Conservation (phyloP, 768 basidiomycete genomes). For the Flagelloscypha sp. region DNA sequence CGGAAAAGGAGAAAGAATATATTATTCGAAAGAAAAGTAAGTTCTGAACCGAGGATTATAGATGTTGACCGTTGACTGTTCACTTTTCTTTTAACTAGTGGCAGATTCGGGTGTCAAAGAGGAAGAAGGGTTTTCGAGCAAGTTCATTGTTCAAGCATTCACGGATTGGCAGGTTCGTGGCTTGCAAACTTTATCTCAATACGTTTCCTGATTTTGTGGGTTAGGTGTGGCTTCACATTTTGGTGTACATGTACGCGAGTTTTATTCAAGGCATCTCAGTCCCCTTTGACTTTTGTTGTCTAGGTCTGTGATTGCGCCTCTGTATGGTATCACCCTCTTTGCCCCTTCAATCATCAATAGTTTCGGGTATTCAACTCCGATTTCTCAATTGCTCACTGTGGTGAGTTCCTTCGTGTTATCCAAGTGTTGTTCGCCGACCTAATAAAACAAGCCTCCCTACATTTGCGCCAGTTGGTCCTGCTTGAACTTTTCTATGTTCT, state of each 20-base stretch:
- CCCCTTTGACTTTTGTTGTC: not conserved
- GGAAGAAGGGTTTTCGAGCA: slow-evolving; percentile 49
- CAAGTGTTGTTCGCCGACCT: too few species aligned
- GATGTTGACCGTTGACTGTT: not conserved
- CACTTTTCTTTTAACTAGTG: slow-evolving; percentile 32
- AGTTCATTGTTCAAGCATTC: slow-evolving; percentile 46
- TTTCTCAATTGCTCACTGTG: slow-evolving; percentile 59
- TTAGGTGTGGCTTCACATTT: slow-evolving; percentile 45
- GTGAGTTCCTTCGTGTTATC: too few species aligned
- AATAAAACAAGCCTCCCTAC: too few species aligned
- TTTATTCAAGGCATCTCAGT: not conserved
- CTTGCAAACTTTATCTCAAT: not conserved
- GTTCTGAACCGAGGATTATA: slow-evolving; percentile 5
- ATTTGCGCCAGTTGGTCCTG: slow-evolving; percentile 46
- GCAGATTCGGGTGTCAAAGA: slow-evolving; percentile 50
- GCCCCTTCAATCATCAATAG: slow-evolving; percentile 49
- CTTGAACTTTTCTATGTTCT: not conserved
- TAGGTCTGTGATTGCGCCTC: slow-evolving; percentile 23
- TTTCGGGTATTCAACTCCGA: slow-evolving; percentile 48
- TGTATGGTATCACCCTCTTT: slow-evolving; percentile 66
- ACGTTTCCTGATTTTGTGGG: not conserved
- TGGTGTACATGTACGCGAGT: slow-evolving; percentile 56
- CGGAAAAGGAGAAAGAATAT: slow-evolving; percentile 49
- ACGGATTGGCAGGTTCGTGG: slow-evolving; percentile 52
- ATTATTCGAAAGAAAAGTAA: slow-evolving; percentile 49